phyloP scores from a whole-genome alignment of 2,329 filamentous ascomycete species.

The Verticillium longisporum region DNA sequence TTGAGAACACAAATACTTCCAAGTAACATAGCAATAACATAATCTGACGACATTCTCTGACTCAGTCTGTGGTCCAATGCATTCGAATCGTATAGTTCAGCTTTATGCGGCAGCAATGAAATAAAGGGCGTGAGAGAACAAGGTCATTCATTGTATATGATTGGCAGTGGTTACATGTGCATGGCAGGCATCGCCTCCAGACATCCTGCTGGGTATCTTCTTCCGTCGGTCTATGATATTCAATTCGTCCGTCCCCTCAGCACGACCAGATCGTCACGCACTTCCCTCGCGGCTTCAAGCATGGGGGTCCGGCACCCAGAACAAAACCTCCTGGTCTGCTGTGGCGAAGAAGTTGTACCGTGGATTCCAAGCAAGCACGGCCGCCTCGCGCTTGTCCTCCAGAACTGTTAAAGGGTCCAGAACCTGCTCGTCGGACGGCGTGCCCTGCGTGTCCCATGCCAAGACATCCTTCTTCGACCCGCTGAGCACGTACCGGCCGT shows the following conservation, averaged over 20 bases:
- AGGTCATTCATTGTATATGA: neutral
- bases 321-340: slow-evolving; percentile 76
- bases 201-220: neutral
- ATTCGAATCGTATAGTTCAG: no score
- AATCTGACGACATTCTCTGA: no score
- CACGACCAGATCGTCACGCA: neutral
- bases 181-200: neutral
- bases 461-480: slow-evolving; percentile 69
- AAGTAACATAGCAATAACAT: no score
- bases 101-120: no score
- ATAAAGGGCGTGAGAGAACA: no score
- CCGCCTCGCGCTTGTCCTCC: slow-evolving; percentile 61
- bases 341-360: slow-evolving; percentile 87
- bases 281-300: slow-evolving; percentile 22
- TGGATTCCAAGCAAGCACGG: slow-evolving; percentile 81
- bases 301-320: slow-evolving; percentile 69
- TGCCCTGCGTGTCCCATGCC: slow-evolving; percentile 74
- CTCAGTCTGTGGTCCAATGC: no score
- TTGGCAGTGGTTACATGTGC: neutral
- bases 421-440: slow-evolving; percentile 47
- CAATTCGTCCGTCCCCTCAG: neutral
- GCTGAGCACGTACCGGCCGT: slow-evolving; percentile 82
- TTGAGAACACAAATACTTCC: no score
- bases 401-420: slow-evolving; percentile 58
- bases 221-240: neutral